Base-by-base conservation (phyloP, 257 asterid species). In the Scutellaria galericulata region DNA sequence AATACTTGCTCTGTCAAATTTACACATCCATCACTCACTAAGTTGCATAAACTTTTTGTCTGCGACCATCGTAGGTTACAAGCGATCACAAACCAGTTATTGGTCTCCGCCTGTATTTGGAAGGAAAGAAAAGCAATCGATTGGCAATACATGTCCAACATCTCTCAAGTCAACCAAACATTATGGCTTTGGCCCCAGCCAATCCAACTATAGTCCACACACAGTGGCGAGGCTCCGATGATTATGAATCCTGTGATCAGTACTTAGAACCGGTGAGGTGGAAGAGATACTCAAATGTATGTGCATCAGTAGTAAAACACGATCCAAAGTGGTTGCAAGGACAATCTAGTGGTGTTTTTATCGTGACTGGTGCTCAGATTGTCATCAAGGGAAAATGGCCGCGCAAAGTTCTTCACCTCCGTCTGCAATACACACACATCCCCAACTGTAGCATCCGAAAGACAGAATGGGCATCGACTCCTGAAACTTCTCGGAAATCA, bases 201-300 rank as follows among this genome's bases (percentile, higher is more conserved):
- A 83, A 77, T 61, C 72, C 72, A 47, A 62, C 67, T 27, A 13
- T 58, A 42, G 14, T 20, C 58, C 82, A 80, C 70, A 82, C 84
- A 58, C 95, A 77, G 27, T 94, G 99, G 99, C 91, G 92, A 76
- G 99, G 99, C 11, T 94, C 99, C 0, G 96, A 94, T 61, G 97
- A 91, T 66, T 88, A 84, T 11, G 92, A 87, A 53, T 71, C 83
- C 4, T 42, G 48, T 10, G 83, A 86, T 56, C 97, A 94, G 81
- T 91, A 85, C 85, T 75, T 94, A 73, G 99, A 94, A 73, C 90
- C 98, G 5, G 82, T 94, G 66, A 77, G 96, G 54, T 94, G 98
- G 99, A 85, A 84, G 68, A 80, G 85, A 72, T 94, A 83, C 46
- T 85, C 99, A 72, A 91, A 88, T 22, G 76, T 94, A 60, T 94